phyloP scores from a whole-genome alignment of 768 basidiomycete species.

The Botryobasidium botryosum region DNA sequence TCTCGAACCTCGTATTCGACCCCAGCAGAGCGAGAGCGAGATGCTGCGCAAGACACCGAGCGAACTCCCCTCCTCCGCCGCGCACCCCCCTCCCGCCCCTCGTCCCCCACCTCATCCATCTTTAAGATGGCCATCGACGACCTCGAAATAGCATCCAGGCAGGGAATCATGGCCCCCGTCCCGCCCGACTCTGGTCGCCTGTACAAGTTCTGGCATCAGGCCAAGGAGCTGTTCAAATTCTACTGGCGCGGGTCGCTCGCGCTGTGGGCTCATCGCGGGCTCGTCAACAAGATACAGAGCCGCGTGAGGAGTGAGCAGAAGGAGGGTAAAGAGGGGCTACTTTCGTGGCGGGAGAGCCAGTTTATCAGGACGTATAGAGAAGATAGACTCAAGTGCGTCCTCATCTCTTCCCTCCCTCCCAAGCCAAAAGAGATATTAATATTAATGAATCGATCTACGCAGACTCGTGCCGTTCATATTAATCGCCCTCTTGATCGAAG shows the following conservation, averaged over 20 bases:
- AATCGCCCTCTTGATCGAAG: constrained; percentile 59
- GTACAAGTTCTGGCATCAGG: constrained; percentile 33
- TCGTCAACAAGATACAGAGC: constrained; percentile 34
- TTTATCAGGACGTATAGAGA: constrained; percentile 48
- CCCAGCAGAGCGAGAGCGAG: too few relatives aligned
- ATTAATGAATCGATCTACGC: too few relatives aligned
- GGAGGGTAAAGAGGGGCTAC: constrained; percentile 34
- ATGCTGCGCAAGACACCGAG: constrained; percentile 47
- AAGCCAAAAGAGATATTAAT: too few relatives aligned
- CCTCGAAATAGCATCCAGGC: constrained; percentile 31
- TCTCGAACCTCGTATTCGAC: too few relatives aligned
- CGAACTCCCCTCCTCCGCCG: constrained; percentile 20
- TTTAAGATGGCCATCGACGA: constrained; percentile 41
- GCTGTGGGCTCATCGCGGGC: constrained; percentile 35
- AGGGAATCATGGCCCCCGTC: constrained; percentile 51
- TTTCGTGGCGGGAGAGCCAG: constrained; percentile 51
- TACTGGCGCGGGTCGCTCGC: constrained; percentile 63
- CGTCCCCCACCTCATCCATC: constrained; percentile 13
- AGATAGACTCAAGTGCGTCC: constrained; percentile 51
- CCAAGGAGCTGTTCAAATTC: constrained; percentile 50
- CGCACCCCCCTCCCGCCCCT: constrained; percentile 15
- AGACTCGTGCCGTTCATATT: constrained; percentile 68
- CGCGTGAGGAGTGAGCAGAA: constrained; percentile 28
- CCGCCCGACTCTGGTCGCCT: constrained; percentile 43
- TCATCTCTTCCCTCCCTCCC: not conserved